Evolutionary conservation across 176 grass and related monocot species (phyloP).

Genomic region (Aegilops sharonensis): DNA sequence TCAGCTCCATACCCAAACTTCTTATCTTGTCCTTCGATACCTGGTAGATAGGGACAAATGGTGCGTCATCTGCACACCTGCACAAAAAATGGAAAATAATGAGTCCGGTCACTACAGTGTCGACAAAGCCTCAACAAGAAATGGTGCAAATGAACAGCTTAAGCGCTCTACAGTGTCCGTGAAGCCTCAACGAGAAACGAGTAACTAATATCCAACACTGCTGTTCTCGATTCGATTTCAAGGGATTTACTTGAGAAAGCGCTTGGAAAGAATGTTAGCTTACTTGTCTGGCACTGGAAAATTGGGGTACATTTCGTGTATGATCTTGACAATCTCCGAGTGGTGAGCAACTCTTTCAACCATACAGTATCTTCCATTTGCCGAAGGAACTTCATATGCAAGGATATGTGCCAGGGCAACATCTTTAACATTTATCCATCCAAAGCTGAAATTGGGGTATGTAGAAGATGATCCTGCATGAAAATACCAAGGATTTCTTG

Average conservation of each 20-base stretch:
- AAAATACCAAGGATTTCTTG: not conserved
- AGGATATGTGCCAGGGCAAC: constrained; percentile 31
- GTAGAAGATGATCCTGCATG: constrained; percentile 22
- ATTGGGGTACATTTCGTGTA: constrained; percentile 24
- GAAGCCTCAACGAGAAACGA: not conserved
- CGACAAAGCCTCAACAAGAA: not conserved
- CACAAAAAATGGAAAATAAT: not conserved
- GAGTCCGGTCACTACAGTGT: not conserved
- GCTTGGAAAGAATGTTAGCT: not conserved
- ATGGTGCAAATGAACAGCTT: not conserved
- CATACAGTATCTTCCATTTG: constrained; percentile 29
- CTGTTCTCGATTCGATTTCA: not conserved
- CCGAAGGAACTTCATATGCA: constrained; percentile 20
- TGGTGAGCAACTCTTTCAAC: constrained; percentile 29
- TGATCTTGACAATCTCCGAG: not conserved
- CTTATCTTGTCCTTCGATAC: constrained; percentile 61
- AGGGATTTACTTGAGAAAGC: not conserved
- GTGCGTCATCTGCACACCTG: constrained; percentile 69
- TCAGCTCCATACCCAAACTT: constrained; percentile 55
- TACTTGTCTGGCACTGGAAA: constrained; percentile 18
- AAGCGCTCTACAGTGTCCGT: not conserved
- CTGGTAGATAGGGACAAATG: constrained; percentile 47
- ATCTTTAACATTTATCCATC: constrained; percentile 32
- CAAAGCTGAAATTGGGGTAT: constrained; percentile 12
- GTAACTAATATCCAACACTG: not conserved